phyloP scores from a whole-genome alignment of 352 stramenopile species.

The Pythium myriotylum region DNA sequence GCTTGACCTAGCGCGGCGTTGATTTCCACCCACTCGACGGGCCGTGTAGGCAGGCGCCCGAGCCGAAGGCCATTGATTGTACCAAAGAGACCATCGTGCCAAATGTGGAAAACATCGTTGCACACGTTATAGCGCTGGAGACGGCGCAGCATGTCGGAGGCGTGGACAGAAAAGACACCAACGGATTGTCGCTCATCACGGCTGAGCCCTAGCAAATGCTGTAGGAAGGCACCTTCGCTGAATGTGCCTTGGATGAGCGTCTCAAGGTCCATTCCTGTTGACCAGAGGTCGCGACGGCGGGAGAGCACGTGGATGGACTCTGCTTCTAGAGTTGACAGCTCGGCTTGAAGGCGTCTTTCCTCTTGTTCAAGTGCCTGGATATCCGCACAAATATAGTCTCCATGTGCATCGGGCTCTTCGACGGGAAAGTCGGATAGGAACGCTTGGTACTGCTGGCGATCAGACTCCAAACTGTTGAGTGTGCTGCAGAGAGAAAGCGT shows the following conservation, averaged over 20 bases:
- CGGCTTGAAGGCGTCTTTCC: constrained; percentile 50
- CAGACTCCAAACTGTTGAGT: constrained; percentile 44
- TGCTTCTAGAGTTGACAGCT: constrained; percentile 60
- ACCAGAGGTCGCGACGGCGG: constrained; percentile 74
- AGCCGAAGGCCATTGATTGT: constrained; percentile 90
- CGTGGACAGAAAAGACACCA: constrained; percentile 73
- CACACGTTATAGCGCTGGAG: constrained; percentile 87
- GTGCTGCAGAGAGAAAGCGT: constrained; percentile 34
- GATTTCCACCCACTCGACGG: constrained; percentile 91
- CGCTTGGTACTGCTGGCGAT: constrained; percentile 54
- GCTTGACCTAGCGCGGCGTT: constrained; percentile 87
- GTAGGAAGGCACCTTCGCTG: constrained; percentile 70
- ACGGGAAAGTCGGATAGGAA: constrained; percentile 57
- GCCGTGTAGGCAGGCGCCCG: constrained; percentile 74
- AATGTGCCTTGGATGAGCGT: constrained; percentile 75
- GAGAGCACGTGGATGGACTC: constrained; percentile 54
- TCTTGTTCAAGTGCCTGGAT: constrained; percentile 62
- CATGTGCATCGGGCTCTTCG: constrained; percentile 24
- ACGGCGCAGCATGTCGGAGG: constrained; percentile 77
- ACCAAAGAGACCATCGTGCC: constrained; percentile 88
- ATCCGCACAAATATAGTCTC: constrained; percentile 50
- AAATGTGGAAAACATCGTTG: constrained; percentile 93
- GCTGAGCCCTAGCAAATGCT: constrained; percentile 72
- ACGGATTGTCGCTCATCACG: constrained; percentile 79
- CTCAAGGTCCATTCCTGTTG: constrained; percentile 70